Evolutionary conservation across 139 green algal genomes (phyloP), one percentile per base, ranked within the genome.

Genomic region (Cymbomonas tetramitiformis): DNA sequence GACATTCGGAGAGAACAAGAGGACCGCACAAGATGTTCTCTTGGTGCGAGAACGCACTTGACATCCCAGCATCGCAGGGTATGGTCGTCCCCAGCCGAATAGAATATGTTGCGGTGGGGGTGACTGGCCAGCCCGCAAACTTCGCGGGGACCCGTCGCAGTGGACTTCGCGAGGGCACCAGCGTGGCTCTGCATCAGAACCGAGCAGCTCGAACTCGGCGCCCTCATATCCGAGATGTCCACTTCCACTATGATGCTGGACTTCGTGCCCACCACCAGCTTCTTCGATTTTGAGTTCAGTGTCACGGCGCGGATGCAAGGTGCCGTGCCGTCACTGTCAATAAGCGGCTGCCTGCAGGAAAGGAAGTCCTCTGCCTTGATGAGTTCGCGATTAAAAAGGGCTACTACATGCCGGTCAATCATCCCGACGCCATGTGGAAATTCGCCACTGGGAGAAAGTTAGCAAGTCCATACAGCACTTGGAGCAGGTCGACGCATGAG

Each of bases 161-260:
- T n/a, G n/a, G n/a, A n/a, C n/a, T n/a, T n/a, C 25, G 48, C 33
- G 33, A 44, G n/a, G 8, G 31, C 30, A 18, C 7, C 33, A 15
- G 23, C 48, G 50, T 68, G 60, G 15, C 60, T 51, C 30, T 68
- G 60, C 31, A n/a, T 57, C 19, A 68, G 47, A 28, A 68, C 32
- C 29, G 40, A 34, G 9, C 50, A 19, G 30, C 56, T 54, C 30
- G 24, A 44, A 21, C 55, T 61, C 38, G 36, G 61, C 2, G n/a
- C 25, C 9, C 59, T 49, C 47, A 56, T 39, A 2, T 50, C 49
- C 26, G 41, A 58, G 30, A 68, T 23, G 41, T 68, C 60, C 36
- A 68, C 61, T 30, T 68, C 60, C 32, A 40, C 55, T 6, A 68
- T 60, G 29, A 62, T 51, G 18, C n/a, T 18, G 2, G 25, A 38